Conservation (phyloP, 768 basidiomycete genomes). For the Tubosaeta sp. region DNA sequence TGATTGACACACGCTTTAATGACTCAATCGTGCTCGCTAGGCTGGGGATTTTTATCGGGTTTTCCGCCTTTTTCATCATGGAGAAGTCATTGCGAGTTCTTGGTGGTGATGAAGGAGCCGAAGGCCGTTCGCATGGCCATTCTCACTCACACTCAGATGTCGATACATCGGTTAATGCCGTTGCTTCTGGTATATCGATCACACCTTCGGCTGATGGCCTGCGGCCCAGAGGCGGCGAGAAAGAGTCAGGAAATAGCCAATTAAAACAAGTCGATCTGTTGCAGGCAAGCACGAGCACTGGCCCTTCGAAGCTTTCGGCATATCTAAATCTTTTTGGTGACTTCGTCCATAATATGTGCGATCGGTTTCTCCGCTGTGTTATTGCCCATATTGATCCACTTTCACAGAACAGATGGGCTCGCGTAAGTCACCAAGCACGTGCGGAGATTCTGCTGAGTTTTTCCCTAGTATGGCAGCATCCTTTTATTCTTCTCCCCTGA, state of each 20-base stretch:
- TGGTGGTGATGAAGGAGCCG: slow-evolving; percentile 50
- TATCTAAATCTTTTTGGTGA: slow-evolving; percentile 92
- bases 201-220: slow-evolving; percentile 44
- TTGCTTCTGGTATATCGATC: slow-evolving; percentile 46
- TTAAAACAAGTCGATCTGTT: slow-evolving; percentile 22
- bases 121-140: slow-evolving; percentile 49
- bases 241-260: slow-evolving; percentile 13
- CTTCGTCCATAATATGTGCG: slow-evolving; percentile 89
- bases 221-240: slow-evolving; percentile 41
- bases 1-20: background rate
- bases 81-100: slow-evolving; percentile 87
- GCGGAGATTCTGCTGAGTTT: slow-evolving; percentile 1
- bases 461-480: slow-evolving; percentile 80
- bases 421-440: slow-evolving; percentile 51
- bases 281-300: slow-evolving; percentile 33
- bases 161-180: slow-evolving; percentile 27
- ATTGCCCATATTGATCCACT: slow-evolving; percentile 14
- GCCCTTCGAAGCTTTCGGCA: slow-evolving; percentile 81
- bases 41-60: slow-evolving; percentile 79
- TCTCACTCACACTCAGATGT: slow-evolving; percentile 55
- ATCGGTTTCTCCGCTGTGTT: slow-evolving; percentile 12
- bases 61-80: slow-evolving; percentile 89
- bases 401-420: slow-evolving; percentile 80
- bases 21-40: slow-evolving; percentile 34
- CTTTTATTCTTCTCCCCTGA: slow-evolving; percentile 93